Evolutionary conservation across 306 rosid species (phyloP), one percentile per base, ranked within the genome.

Genomic region (Glycyrrhiza uralensis): DNA sequence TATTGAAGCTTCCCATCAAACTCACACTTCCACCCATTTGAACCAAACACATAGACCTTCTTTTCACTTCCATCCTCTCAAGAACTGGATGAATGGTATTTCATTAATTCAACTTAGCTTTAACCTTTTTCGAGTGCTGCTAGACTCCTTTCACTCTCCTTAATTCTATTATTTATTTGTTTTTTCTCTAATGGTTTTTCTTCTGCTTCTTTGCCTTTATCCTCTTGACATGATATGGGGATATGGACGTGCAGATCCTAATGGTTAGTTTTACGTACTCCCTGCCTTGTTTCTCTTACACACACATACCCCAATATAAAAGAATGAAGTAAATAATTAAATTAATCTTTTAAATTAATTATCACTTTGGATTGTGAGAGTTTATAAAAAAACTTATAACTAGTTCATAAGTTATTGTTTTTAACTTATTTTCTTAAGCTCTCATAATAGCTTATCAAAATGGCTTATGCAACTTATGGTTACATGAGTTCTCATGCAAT

Each of bases 81-180:
- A 57, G 64, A 71, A 81, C 36, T 86, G 90, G 90, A 81, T 86
- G 79, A 86, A 86, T 62, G 90, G 90, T 76, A 54, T 38, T 52
- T 71, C 38, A 1, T n/a, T n/a, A n/a, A n/a, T 64, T 19, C 24
- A 54, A n/a, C 63, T 26, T 74, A 22, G 23, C 38, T 71, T 45
- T 42, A 58, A 22, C 9, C 15, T 67, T 47, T 2, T 2, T 6
- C 4, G 0, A 22, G 11, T 5, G 28, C 57, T 64, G 14, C 2
- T 8, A 7, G 3, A 8, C 9, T 50, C 4, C 3, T 36, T n/a
- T 28, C 23, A 33, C 35, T 10, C 22, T 35, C 5, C 15, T 19
- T 39, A 4, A 7, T 33, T 36, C 4, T 8, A 20, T 66, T 15
- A 0, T 0, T 29, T 1, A n/a, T 18, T 15, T 6, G 4, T 50